Percentiles rank a stretch among this genome's conserved stretches.
phyloP scores from a whole-genome alignment of 352 stramenopile genomes.

The Thalassiosira oceanica region DNA sequence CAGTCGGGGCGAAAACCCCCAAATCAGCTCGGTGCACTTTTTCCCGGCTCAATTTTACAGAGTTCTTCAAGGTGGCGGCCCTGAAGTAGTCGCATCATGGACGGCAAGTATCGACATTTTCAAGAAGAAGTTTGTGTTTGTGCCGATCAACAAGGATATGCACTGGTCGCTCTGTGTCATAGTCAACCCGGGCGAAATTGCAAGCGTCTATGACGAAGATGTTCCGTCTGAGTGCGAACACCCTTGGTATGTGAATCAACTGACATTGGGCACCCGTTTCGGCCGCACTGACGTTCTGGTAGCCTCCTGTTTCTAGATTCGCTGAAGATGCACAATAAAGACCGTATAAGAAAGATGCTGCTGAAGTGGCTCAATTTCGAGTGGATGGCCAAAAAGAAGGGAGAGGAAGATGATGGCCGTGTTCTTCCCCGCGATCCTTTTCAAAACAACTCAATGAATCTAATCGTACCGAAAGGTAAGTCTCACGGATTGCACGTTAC shows the following conservation, averaged over 20 bases:
- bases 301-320: conserved; percentile 94
- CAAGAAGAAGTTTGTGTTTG: conserved; percentile 78
- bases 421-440: conserved; percentile 60
- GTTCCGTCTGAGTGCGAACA: conserved; percentile 65
- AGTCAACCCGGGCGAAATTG: conserved; percentile 72
- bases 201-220: conserved; percentile 24
- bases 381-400: conserved; percentile 68
- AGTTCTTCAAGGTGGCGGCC: conserved; percentile 82
- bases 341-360: conserved; percentile 85
- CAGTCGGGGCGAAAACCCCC: conserved; percentile 41
- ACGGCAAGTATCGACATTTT: conserved; percentile 79
- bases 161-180: conserved; percentile 83
- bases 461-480: conserved; percentile 85
- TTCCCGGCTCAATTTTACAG: conserved; percentile 96
- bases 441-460: conserved; percentile 59
- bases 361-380: conserved; percentile 87
- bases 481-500: too few species aligned
- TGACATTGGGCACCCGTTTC: too few species aligned
- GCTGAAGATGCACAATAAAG: conserved; percentile 90
- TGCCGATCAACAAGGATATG: conserved; percentile 77
- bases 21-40: conserved; percentile 83
- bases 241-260: conserved; percentile 57
- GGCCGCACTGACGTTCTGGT: too few species aligned
- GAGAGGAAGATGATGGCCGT: conserved; percentile 10
- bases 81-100: conserved; percentile 70